These are phyloP conservation scores for Helianthus tuberosus DNA, from an alignment of 129 eudicot species.

Conservation along the genomic window DNA sequence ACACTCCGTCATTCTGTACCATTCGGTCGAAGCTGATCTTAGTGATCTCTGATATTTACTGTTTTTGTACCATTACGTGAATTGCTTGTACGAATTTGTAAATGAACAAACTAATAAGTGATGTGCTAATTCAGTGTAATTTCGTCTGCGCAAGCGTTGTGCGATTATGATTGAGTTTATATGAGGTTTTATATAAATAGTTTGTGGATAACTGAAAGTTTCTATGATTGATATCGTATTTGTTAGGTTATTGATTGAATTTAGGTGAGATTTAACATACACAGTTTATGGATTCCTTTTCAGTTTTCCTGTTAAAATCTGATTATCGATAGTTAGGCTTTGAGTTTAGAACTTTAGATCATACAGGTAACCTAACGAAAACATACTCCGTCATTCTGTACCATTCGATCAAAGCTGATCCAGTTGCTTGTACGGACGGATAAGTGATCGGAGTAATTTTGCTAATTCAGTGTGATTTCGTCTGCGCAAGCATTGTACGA, in stretches of 20 bases:
- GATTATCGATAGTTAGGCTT: neutral
- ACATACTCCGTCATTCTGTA: conserved; percentile 6
- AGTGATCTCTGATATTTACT: neutral
- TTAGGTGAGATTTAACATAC: neutral
- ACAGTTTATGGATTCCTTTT: neutral
- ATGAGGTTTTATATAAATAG: conserved; percentile 1
- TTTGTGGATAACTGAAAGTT: neutral
- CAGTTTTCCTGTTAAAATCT: neutral
- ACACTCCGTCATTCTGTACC: conserved; percentile 7
- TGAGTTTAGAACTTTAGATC: neutral
- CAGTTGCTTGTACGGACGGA: conserved; percentile 6
- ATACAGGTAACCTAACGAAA: neutral
- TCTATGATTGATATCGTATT: neutral
- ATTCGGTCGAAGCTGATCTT: neutral
- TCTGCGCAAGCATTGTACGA: conserved; percentile 18
- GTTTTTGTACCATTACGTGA: conserved; percentile 11
- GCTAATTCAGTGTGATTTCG: no score
- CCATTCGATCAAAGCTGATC: neutral
- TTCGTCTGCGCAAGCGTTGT: conserved; percentile 17
- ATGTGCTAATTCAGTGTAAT: neutral
- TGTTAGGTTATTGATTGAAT: neutral
- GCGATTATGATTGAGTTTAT: conserved; percentile 9
- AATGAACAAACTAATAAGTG: conserved; percentile 1
- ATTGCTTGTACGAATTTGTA: conserved; percentile 15
- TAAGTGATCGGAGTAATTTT: conserved; percentile 8